Conservation (phyloP, 2,329 filamentous ascomycete genomes). For the Akanthomyces dipterigenus region DNA sequence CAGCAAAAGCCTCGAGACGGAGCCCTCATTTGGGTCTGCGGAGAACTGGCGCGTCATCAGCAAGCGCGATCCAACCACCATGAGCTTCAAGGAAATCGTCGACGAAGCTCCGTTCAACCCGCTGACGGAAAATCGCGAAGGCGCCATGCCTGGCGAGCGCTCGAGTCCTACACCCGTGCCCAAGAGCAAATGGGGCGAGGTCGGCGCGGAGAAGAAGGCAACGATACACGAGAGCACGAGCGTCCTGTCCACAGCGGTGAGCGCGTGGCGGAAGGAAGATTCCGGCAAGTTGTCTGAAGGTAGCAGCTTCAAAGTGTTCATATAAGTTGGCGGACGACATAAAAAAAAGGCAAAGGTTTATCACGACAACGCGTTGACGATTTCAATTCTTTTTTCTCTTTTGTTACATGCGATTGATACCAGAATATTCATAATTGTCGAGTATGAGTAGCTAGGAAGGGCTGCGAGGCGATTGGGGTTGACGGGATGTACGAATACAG, state of each 20-base stretch:
- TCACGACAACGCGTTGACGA: neutral
- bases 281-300: slow-evolving; percentile 10
- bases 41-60: slow-evolving; percentile 32
- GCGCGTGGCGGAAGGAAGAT: slow-evolving; percentile 8
- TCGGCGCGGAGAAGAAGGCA: slow-evolving; percentile 7
- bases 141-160: slow-evolving; percentile 18
- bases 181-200: slow-evolving; percentile 21
- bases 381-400: neutral
- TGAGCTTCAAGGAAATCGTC: slow-evolving; percentile 28
- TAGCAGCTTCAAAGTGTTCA: slow-evolving; percentile 14
- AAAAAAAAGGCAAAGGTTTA: neutral
- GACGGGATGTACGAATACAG: neutral
- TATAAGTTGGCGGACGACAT: neutral
- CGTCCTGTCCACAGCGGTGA: neutral
- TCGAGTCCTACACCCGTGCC: slow-evolving; percentile 18
- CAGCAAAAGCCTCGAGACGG: slow-evolving; percentile 20
- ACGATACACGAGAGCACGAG: slow-evolving; percentile 1
- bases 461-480: neutral
- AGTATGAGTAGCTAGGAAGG: neutral
- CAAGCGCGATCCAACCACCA: slow-evolving; percentile 21
- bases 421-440: neutral
- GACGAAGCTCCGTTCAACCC: slow-evolving; percentile 32
- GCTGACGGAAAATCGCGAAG: slow-evolving; percentile 23
- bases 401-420: slow-evolving; percentile 9
- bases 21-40: slow-evolving; percentile 28